These are phyloP conservation scores for Ganoderma resinaceum DNA, from an alignment of 1,284 basidiomycete species.

Conservation along the genomic window DNA sequence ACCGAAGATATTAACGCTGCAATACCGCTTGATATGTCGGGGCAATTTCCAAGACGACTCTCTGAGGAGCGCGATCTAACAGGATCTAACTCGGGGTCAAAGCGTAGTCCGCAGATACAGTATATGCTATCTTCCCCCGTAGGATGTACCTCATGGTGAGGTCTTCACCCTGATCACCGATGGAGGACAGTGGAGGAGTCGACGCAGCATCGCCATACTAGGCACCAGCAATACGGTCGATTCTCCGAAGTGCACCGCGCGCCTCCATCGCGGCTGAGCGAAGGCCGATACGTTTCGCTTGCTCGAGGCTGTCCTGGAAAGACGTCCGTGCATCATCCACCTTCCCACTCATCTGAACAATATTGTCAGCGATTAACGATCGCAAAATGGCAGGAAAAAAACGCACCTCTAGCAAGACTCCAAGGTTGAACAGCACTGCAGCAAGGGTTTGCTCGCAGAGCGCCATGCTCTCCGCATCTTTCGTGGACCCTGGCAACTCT, in stretches of 20 bases:
- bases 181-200: neutral
- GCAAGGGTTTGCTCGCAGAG: slow-evolving; percentile 65
- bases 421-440: slow-evolving; percentile 69
- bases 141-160: neutral
- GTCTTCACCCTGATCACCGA: neutral
- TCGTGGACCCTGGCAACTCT: slow-evolving; percentile 25
- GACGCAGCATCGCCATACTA: neutral
- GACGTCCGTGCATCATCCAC: slow-evolving; percentile 49
- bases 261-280: slow-evolving; percentile 59
- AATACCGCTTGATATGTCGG: neutral
- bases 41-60: neutral
- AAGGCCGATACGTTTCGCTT: slow-evolving; percentile 56
- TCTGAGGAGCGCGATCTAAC: neutral
- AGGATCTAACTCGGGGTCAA: neutral
- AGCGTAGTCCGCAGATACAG: neutral
- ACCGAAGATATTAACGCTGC: neutral
- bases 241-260: slow-evolving; percentile 51
- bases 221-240: slow-evolving; percentile 36
- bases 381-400: neutral
- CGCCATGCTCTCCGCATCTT: slow-evolving; percentile 35
- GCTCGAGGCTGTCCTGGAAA: slow-evolving; percentile 54
- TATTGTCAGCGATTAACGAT: neutral
- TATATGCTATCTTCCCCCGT: neutral
- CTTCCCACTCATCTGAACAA: slow-evolving; percentile 58
- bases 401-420: slow-evolving; percentile 52